A percentile compares a stretch with the other conserved stretches of the same genome.
Conservation (phyloP, 139 green algal genomes). For the Gonium pectorale region DNA sequence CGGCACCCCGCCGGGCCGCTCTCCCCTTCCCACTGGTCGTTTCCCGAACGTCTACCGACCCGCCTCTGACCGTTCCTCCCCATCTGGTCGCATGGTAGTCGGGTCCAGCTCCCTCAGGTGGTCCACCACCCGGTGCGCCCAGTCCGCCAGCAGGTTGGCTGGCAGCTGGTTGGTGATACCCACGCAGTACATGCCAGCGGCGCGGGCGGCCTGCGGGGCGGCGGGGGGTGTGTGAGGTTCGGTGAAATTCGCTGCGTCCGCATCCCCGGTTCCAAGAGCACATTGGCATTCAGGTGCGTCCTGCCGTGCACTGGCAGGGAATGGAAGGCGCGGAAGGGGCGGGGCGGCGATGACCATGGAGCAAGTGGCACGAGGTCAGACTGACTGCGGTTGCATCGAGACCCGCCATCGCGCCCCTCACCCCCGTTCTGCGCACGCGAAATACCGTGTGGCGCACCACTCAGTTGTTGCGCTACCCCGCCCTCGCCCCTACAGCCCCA, state of each 20-base stretch:
- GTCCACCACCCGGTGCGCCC: slow-evolving; percentile 61
- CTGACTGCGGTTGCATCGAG: not conserved
- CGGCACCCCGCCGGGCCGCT: no score
- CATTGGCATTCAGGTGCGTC: no score
- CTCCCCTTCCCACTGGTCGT: no score
- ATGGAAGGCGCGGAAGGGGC: not conserved
- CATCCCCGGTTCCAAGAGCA: no score
- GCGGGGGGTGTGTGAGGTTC: not conserved
- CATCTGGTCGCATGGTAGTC: no score
- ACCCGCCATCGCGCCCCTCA: not conserved
- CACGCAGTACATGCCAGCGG: slow-evolving; percentile 67
- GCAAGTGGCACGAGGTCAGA: not conserved
- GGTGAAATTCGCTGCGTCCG: no score
- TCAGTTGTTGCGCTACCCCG: slow-evolving; percentile 59
- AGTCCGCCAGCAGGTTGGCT: slow-evolving; percentile 45
- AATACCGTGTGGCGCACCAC: not conserved
- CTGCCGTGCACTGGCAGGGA: not conserved
- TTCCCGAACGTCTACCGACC: no score
- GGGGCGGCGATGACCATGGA: not conserved
- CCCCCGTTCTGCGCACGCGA: not conserved
- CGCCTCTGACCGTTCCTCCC: no score
- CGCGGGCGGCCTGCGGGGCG: slow-evolving; percentile 7
- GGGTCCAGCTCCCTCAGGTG: slow-evolving; percentile 62
- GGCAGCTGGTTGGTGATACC: slow-evolving; percentile 79
- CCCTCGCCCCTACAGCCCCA: slow-evolving; percentile 26